Conservation (phyloP, 345 rosid species). For the Euphorbia pulcherrima region DNA sequence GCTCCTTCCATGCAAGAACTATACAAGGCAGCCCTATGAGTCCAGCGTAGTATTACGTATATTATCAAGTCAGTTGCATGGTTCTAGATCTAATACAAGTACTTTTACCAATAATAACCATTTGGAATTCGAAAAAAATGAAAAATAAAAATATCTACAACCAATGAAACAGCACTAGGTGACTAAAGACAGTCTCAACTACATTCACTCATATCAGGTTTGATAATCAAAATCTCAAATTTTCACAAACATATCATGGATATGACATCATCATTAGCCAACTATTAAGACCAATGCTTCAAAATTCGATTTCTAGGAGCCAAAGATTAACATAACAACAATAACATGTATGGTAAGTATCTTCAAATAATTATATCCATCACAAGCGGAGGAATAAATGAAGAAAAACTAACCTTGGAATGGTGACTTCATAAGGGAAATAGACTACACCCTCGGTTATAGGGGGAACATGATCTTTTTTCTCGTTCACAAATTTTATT, state of each 20-base stretch:
- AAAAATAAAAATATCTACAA: no score
- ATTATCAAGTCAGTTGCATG: background rate
- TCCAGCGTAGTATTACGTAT: background rate
- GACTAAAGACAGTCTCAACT: background rate
- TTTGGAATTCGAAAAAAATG: no score
- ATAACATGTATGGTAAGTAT: background rate
- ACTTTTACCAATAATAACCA: background rate
- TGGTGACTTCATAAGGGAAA: conserved; percentile 77
- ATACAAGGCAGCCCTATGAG: background rate
- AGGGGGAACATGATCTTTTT: conserved; percentile 90
- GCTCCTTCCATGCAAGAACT: background rate
- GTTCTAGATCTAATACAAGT: background rate
- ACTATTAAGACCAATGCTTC: background rate
- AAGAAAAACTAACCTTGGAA: conserved; percentile 67
- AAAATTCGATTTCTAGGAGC: background rate
- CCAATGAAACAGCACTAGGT: no score
- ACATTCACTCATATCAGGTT: background rate
- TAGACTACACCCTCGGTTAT: conserved; percentile 67
- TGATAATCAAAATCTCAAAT: background rate
- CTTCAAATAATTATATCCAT: background rate
- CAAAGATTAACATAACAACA: background rate
- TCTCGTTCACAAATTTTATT: conserved; percentile 88
- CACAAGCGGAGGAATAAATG: background rate
- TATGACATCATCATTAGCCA: background rate
- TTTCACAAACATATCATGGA: background rate